Evolutionary conservation across 2,329 filamentous ascomycete genomes (phyloP).

Genomic region (Diaporthe ampelina): DNA sequence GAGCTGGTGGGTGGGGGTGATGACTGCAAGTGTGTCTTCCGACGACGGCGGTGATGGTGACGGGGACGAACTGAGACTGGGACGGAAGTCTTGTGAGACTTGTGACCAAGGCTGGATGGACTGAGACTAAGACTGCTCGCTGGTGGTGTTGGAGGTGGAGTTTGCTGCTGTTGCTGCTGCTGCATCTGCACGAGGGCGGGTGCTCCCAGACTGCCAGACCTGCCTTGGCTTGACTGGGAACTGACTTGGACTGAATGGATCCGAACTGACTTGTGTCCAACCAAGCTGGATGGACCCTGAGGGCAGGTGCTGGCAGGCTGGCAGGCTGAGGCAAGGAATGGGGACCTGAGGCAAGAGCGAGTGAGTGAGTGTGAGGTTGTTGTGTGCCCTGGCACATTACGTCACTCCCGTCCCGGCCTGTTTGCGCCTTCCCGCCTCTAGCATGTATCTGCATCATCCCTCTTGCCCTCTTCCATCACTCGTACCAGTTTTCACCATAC

Average conservation of each 20-base stretch:
- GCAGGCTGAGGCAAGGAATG: too few species aligned
- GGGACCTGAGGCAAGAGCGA: neutral
- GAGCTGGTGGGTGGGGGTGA: too few species aligned
- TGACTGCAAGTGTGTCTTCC: too few species aligned
- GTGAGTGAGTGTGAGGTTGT: neutral
- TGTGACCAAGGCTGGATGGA: neutral
- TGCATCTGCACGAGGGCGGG: neutral
- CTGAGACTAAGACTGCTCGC: neutral
- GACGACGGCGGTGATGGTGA: neutral
- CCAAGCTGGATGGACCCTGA: constrained; percentile 5
- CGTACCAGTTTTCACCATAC: too few species aligned
- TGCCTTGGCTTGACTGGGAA: too few species aligned
- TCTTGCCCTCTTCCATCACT: too few species aligned
- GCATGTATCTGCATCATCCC: neutral
- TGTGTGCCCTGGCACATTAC: constrained; percentile 21
- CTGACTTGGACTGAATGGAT: too few species aligned
- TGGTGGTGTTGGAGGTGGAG: neutral
- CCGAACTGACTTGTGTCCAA: neutral
- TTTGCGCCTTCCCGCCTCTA: neutral
- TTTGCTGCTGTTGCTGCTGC: too few species aligned
- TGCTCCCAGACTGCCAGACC: neutral
- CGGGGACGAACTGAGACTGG: neutral
- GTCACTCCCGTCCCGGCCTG: constrained; percentile 4
- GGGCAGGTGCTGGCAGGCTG: too few species aligned
- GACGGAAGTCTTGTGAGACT: too few species aligned